Evolutionary conservation across 208 protist species (phyloP).

Genomic region (Polymyxa betae): DNA sequence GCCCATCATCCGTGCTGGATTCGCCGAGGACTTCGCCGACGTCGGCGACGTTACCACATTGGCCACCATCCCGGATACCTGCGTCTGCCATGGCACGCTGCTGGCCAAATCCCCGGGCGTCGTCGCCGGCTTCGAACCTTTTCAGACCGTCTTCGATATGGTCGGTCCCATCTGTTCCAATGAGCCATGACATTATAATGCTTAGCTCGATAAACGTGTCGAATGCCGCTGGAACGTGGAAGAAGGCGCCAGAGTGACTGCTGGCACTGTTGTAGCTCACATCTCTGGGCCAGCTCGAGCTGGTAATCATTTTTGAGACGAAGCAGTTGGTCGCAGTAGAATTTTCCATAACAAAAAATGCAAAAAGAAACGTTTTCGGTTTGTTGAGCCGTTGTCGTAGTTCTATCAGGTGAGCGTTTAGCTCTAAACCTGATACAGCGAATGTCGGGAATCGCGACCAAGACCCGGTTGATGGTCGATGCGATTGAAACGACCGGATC

Average conservation of each 20-base stretch:
- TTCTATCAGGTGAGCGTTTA: constrained; percentile 48
- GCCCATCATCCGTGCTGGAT: not conserved
- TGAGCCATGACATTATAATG: not conserved
- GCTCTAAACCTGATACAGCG: constrained; percentile 50
- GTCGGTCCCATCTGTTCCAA: not conserved
- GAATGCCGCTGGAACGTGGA: constrained; percentile 3
- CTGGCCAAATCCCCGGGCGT: constrained; percentile 16
- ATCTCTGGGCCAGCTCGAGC: not conserved
- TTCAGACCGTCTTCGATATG: not conserved
- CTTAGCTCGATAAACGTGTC: constrained; percentile 7
- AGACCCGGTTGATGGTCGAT: constrained; percentile 19
- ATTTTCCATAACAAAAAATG: not conserved
- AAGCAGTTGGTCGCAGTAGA: no score
- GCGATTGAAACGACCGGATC: not conserved
- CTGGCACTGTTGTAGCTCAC: not conserved
- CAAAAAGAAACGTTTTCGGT: not conserved
- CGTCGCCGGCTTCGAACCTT: constrained; percentile 8
- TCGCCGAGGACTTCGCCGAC: constrained; percentile 12
- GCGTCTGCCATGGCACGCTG: not conserved
- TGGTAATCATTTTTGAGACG: no score
- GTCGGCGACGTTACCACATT: constrained; percentile 39
- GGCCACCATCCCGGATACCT: not conserved
- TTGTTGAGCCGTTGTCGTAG: not conserved
- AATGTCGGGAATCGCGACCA: constrained; percentile 54
- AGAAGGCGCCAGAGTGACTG: not conserved